Base-by-base conservation (phyloP, 208 protist genomes). In the Novymonas esmeraldas region DNA sequence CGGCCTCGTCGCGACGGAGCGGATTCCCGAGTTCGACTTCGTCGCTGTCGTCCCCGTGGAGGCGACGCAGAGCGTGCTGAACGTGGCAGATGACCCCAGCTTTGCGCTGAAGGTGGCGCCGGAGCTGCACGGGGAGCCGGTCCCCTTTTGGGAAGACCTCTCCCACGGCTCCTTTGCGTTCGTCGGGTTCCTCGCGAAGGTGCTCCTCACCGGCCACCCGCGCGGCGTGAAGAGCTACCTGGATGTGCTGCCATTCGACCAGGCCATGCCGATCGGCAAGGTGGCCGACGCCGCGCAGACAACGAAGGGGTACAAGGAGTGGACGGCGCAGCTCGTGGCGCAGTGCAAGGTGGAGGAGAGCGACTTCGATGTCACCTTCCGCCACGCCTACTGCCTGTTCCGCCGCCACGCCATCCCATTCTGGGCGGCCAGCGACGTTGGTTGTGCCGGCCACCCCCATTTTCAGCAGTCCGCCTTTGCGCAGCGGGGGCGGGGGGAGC, bases 11-110 rank as follows among this genome's bases (percentile, higher is more conserved):
- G 85, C 91, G 13, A 92, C 83, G 11, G 78, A 87, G 60, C 75
- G 66, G 48, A 96, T 96, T 59, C 87, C 89, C 6, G 84, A 85
- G 61, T 94, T 85, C 66, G 91, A 96, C 74, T 96, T 96, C 70
- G 91, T 93, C 26, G 83, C 86, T 7, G 76, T 94, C 18, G 81
- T 93, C 7, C 91, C 91, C 5, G 81, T 89, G 22, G 77, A 81
- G 52, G 79, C 91, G 29, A 93, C 88, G 26, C 79, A 90, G 54
- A 94, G 91, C 74, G 24, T 94, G 39, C 44, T 96, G 38, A 90
- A 49, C 44, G 64, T 94, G 11, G 70, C 64, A 6, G 79, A 84
- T 31, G 89, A 93, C 51, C 51, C 45, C 3, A 75, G 55, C 31
- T 92, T 94, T 38, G 82, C 88, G 6, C 44, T 94, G 28, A 91